Percentiles rank a stretch among this genome's conserved stretches.
Conservation (phyloP, 306 rosid species). For the Fragaria ananassa region DNA sequence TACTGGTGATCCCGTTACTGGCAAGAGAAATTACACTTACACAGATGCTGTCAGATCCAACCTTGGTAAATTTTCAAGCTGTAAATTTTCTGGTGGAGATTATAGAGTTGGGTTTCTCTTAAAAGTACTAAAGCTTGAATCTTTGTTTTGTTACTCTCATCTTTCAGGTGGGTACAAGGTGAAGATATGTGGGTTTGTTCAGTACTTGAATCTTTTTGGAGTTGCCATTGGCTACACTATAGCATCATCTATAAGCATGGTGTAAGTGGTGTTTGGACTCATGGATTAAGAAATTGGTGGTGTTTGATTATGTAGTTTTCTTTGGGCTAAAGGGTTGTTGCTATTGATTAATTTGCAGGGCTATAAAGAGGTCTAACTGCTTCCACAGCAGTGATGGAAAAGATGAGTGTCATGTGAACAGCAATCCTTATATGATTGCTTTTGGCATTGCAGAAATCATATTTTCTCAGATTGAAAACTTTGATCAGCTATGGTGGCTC, state of each 20-base stretch:
- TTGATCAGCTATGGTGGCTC: conserved; percentile 90
- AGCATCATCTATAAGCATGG: conserved; percentile 76
- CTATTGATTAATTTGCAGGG: conserved; percentile 46
- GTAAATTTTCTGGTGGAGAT: not conserved
- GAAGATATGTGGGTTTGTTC: conserved; percentile 71
- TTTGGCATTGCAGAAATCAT: conserved; percentile 61
- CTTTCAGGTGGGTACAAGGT: conserved; percentile 56
- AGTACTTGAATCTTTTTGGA: conserved; percentile 69
- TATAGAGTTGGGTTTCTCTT: conserved; percentile 1
- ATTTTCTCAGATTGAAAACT: conserved; percentile 72
- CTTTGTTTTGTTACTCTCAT: conserved; percentile 8
- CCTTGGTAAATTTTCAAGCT: conserved; percentile 41
- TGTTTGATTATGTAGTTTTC: not conserved
- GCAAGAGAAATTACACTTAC: conserved; percentile 88
- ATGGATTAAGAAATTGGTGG: not conserved
- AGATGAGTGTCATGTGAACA: conserved; percentile 56
- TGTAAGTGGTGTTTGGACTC: conserved; percentile 41
- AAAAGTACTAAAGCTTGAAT: not conserved
- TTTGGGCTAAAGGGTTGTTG: conserved; percentile 11
- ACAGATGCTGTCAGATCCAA: conserved; percentile 67
- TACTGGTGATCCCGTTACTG: conserved; percentile 54
- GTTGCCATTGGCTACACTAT: conserved; percentile 78
- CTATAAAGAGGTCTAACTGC: conserved; percentile 68
- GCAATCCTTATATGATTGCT: conserved; percentile 77
- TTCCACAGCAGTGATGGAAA: conserved; percentile 55